Evolutionary conservation across 805 yeast species (phyloP).

Genomic region (Candida ponderosae): DNA sequence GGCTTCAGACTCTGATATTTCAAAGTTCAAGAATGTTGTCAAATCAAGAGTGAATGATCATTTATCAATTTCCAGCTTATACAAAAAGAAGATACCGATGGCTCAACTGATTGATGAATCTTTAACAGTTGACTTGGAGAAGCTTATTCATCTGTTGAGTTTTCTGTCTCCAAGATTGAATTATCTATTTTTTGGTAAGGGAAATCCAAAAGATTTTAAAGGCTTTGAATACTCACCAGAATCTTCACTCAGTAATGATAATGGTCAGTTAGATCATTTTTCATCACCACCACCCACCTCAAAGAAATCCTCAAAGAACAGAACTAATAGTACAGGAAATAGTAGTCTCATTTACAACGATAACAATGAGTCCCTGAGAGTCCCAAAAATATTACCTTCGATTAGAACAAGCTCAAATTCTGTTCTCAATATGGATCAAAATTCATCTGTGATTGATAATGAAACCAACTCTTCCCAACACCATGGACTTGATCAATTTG

Average conservation of each 20-base stretch:
- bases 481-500: too few relatives aligned
- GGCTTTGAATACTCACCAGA: conserved; percentile 10
- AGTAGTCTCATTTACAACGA: too few relatives aligned
- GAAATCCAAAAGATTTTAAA: conserved; percentile 27
- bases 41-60: conserved; percentile 65
- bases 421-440: neutral
- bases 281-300: too few relatives aligned
- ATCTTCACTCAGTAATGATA: too few relatives aligned
- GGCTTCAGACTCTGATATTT: conserved; percentile 31
- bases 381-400: neutral
- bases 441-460: neutral
- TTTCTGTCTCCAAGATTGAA: conserved; percentile 25
- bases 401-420: neutral
- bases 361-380: too few relatives aligned
- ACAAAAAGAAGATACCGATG: conserved; percentile 20
- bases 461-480: neutral
- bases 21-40: conserved; percentile 56
- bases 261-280: too few relatives aligned
- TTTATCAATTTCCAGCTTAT: conserved; percentile 26
- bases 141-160: conserved; percentile 13
- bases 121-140: conserved; percentile 30
- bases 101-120: conserved; percentile 28
- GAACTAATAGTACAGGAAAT: neutral
- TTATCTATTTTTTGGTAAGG: conserved; percentile 45
- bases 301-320: neutral